Conservation (phyloP, 352 stramenopile species). For the Phytophthora tubulina region DNA sequence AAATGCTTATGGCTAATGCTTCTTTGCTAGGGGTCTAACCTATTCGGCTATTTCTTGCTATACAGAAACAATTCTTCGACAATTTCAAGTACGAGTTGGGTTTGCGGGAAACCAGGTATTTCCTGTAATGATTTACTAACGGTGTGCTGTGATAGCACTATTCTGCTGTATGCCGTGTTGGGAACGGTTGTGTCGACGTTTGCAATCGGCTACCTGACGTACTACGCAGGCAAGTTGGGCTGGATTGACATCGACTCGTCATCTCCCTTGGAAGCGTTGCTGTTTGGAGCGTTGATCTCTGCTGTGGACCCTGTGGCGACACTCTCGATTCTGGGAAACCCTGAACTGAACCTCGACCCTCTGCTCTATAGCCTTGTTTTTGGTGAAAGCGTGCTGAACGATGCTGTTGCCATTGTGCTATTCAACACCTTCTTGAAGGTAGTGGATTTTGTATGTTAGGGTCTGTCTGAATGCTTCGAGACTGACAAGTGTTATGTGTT, state of each 20-base stretch:
- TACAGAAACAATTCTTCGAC: constrained; percentile 94
- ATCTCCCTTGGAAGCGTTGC: constrained; percentile 94
- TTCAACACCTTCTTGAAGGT: constrained; percentile 97
- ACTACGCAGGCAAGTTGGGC: constrained; percentile 76
- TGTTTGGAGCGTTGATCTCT: constrained; percentile 97
- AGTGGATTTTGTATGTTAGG: not conserved
- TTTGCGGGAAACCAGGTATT: not conserved
- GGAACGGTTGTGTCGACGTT: constrained; percentile 97
- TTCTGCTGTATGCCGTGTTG: constrained; percentile 95
- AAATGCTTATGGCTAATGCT: not conserved
- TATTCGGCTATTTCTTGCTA: not conserved
- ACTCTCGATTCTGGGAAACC: constrained; percentile 95
- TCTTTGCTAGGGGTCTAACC: not conserved
- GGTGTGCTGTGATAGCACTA: constrained; percentile 68
- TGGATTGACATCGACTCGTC: constrained; percentile 92
- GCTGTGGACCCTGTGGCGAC: constrained; percentile 97
- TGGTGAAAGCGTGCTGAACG: constrained; percentile 97
- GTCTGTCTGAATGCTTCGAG: not conserved
- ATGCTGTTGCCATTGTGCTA: constrained; percentile 97
- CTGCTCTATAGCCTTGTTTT: constrained; percentile 95
- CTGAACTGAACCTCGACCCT: constrained; percentile 92
- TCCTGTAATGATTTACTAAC: not conserved
- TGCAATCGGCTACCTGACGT: constrained; percentile 95
- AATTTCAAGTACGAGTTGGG: constrained; percentile 90
- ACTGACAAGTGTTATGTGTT: not conserved